These are phyloP conservation scores for Schizochytrium sp. DNA, from an alignment of 108 stramenopile genomes.

Conservation along the genomic window DNA sequence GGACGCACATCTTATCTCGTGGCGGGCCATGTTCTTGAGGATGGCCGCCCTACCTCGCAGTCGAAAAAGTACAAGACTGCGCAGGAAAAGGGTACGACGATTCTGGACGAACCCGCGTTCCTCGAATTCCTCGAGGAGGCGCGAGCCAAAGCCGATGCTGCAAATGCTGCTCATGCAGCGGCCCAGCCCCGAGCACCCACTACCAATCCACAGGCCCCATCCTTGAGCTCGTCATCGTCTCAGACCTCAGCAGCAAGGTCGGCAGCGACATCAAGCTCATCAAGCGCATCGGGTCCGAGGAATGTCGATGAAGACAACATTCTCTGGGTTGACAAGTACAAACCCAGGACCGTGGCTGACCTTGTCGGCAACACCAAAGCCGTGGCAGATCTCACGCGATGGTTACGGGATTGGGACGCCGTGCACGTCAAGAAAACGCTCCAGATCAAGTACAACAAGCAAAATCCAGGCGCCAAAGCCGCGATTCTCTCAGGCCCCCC, in stretches of 20 bases:
- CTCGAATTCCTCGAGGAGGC: not conserved
- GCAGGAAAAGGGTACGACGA: conserved; percentile 37
- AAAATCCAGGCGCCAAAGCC: conserved; percentile 64
- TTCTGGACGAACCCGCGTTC: not conserved
- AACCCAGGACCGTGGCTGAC: conserved; percentile 53
- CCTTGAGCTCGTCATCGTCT: conserved; percentile 14
- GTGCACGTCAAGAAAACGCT: conserved; percentile 28
- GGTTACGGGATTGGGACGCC: conserved; percentile 68
- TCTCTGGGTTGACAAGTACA: conserved; percentile 88
- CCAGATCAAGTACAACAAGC: conserved; percentile 21
- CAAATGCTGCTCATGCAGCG: not conserved
- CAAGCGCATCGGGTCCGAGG: not conserved
- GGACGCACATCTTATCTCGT: conserved; percentile 78
- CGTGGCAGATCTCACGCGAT: conserved; percentile 48
- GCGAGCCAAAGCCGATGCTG: not conserved
- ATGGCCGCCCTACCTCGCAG: conserved; percentile 68
- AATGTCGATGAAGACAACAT: conserved; percentile 27
- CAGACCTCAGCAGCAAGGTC: not conserved
- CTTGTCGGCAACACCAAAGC: conserved; percentile 69
- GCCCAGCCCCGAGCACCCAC: not conserved
- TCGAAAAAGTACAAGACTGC: conserved; percentile 69
- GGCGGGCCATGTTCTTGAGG: conserved; percentile 71
- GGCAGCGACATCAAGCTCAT: not conserved
- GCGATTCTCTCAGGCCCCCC: conserved; percentile 92
- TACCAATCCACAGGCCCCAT: not conserved